Conservation (phyloP, 768 basidiomycete genomes). For the Rhizopogon salebrosus region DNA sequence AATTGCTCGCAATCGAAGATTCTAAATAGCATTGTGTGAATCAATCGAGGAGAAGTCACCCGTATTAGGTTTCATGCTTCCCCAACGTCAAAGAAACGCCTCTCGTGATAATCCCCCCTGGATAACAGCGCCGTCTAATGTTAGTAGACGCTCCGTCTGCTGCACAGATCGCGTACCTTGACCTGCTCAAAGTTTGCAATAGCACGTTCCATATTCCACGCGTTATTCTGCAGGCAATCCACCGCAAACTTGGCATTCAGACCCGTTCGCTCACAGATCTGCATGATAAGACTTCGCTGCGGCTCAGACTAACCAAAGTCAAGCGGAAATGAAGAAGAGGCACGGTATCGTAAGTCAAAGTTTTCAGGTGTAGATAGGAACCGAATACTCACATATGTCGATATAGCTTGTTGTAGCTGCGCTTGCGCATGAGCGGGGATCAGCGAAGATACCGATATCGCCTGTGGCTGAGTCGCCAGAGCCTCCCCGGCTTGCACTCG, state of each 20-base stretch:
- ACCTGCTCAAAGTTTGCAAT: constrained; percentile 84
- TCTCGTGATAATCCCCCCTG: constrained; percentile 49
- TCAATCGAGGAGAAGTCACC: neutral
- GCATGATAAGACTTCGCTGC: constrained; percentile 65
- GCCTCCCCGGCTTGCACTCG: constrained; percentile 53
- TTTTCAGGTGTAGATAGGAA: constrained; percentile 8
- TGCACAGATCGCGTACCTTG: constrained; percentile 48
- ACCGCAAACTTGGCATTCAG: constrained; percentile 76
- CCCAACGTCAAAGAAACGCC: constrained; percentile 44
- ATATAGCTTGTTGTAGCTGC: constrained; percentile 46
- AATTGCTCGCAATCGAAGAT: constrained; percentile 2
- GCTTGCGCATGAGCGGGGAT: constrained; percentile 29
- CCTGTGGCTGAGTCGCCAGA: constrained; percentile 14
- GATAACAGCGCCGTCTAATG: constrained; percentile 14
- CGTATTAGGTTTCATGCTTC: neutral
- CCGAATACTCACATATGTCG: constrained; percentile 48
- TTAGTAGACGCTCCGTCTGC: constrained; percentile 16
- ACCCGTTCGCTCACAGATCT: constrained; percentile 67
- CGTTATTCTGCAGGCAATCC: constrained; percentile 83
- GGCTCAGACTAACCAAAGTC: constrained; percentile 49
- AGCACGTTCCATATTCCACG: constrained; percentile 79
- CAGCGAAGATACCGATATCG: constrained; percentile 15
- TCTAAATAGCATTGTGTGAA: constrained; percentile 14
- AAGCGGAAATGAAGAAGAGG: constrained; percentile 9
- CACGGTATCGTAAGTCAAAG: constrained; percentile 7